Conservation (phyloP, 2,329 filamentous ascomycete species). For the Nemania sp. region DNA sequence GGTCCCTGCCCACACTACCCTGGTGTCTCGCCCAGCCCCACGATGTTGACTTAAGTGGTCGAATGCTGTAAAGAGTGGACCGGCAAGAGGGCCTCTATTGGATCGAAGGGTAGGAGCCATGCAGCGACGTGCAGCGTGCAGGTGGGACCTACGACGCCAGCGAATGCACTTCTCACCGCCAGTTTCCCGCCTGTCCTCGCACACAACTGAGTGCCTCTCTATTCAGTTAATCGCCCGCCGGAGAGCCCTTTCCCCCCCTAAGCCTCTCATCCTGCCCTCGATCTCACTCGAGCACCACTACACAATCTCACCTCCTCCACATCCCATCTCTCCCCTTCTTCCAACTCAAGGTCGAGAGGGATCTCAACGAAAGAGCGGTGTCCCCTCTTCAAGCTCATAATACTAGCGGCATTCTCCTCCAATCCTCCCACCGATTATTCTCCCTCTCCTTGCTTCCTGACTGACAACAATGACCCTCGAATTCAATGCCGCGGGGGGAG, state of each 20-base stretch:
- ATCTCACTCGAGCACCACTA: constrained; percentile 51
- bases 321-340: constrained; percentile 43
- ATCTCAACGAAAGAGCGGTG: constrained; percentile 59
- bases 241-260: constrained; percentile 43
- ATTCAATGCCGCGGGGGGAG: constrained; percentile 68
- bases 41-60: constrained; percentile 30
- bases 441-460: constrained; percentile 48
- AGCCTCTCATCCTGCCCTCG: constrained; percentile 48
- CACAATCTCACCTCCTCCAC: constrained; percentile 52
- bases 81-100: constrained; percentile 40
- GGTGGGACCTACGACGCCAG: constrained; percentile 51
- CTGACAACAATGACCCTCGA: constrained; percentile 67
- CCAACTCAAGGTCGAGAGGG: constrained; percentile 45
- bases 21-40: constrained; percentile 40
- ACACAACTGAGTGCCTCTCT: constrained; percentile 48
- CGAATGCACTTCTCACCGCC: constrained; percentile 51
- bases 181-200: constrained; percentile 51
- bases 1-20: constrained; percentile 26
- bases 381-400: constrained; percentile 58
- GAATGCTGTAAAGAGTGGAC: constrained; percentile 31
- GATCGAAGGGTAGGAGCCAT: constrained; percentile 35
- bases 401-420: constrained; percentile 59
- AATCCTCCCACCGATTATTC: constrained; percentile 53
- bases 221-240: constrained; percentile 43
- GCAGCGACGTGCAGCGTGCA: constrained; percentile 48